These are phyloP conservation scores for Geranium rotundifolium DNA, from an alignment of 345 rosid species.

Conservation along the genomic window DNA sequence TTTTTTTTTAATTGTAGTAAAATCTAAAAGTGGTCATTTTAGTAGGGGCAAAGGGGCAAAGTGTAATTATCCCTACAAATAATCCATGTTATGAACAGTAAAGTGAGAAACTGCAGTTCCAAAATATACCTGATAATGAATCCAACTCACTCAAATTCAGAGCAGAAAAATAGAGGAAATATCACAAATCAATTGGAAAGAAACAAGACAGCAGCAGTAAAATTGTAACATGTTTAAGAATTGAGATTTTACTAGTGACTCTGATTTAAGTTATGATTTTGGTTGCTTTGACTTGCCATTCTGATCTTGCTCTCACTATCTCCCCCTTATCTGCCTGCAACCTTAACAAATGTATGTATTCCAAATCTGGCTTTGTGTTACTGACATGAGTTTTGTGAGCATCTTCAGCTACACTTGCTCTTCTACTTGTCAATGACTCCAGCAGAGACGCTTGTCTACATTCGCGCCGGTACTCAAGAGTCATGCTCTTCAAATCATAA, in stretches of 20 bases:
- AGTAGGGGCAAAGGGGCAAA: too few relatives aligned
- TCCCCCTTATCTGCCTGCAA: conserved; percentile 44
- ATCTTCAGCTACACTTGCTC: conserved; percentile 13
- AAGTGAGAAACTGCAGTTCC: too few relatives aligned
- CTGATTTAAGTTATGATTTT: too few relatives aligned
- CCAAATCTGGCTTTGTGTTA: conserved; percentile 22
- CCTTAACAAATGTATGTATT: conserved; percentile 38
- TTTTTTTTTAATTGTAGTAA: too few relatives aligned
- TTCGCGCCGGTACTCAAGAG: conserved; percentile 53
- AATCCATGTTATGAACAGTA: too few relatives aligned
- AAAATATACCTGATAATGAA: too few relatives aligned
- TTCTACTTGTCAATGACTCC: conserved; percentile 39
- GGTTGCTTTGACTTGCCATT: conserved; percentile 32
- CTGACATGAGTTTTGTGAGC: conserved; percentile 7
- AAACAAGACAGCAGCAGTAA: too few relatives aligned
- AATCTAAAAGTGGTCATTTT: too few relatives aligned
- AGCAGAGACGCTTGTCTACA: conserved; percentile 42
- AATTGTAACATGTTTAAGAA: neutral
- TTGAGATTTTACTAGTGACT: neutral
- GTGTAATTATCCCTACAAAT: too few relatives aligned
- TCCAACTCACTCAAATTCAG: too few relatives aligned
- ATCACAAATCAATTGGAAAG: too few relatives aligned
- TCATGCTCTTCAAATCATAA: conserved; percentile 34
- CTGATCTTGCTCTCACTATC: conserved; percentile 44
- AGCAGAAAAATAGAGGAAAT: too few relatives aligned